These are phyloP conservation scores for Effrenium voratum DNA, from an alignment of 73 alveolate genomes.

Conservation along the genomic window DNA sequence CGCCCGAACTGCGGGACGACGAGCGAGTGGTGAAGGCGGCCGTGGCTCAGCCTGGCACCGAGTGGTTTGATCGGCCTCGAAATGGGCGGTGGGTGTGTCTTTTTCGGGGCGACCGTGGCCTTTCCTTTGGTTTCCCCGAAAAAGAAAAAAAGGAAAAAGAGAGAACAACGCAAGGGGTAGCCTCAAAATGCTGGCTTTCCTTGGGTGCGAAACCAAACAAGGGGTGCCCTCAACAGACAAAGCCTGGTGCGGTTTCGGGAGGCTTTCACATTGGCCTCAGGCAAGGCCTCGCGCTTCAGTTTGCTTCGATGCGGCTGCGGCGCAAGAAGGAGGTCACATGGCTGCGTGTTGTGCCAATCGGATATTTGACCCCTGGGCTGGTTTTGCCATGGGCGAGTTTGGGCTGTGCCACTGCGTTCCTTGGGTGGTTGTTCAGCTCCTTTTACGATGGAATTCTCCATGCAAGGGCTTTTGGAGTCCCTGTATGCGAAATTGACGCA, in stretches of 20 bases:
- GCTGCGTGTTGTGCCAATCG: no score
- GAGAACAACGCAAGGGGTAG: not conserved
- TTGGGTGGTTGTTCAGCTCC: no score
- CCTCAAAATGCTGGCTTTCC: not conserved
- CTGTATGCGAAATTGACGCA: no score
- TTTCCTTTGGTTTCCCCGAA: not conserved
- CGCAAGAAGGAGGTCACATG: conserved; percentile 16
- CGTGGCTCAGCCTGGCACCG: not conserved
- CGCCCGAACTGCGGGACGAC: conserved; percentile 34
- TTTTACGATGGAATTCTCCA: no score
- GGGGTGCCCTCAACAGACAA: not conserved
- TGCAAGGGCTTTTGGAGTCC: no score
- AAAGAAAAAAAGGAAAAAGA: no score
- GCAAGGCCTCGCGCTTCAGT: conserved; percentile 34
- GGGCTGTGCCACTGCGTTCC: no score
- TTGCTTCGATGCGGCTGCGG: conserved; percentile 40
- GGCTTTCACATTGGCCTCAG: not conserved
- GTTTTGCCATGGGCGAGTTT: not conserved
- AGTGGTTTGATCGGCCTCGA: no score
- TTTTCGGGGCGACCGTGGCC: not conserved
- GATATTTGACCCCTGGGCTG: not conserved
- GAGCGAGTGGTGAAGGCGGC: conserved; percentile 55
- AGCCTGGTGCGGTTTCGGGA: not conserved
- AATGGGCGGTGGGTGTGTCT: not conserved
- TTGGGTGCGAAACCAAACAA: not conserved